Conservation (phyloP, 202 grass and related monocot species). For the Miscanthus sacchariflorus region DNA sequence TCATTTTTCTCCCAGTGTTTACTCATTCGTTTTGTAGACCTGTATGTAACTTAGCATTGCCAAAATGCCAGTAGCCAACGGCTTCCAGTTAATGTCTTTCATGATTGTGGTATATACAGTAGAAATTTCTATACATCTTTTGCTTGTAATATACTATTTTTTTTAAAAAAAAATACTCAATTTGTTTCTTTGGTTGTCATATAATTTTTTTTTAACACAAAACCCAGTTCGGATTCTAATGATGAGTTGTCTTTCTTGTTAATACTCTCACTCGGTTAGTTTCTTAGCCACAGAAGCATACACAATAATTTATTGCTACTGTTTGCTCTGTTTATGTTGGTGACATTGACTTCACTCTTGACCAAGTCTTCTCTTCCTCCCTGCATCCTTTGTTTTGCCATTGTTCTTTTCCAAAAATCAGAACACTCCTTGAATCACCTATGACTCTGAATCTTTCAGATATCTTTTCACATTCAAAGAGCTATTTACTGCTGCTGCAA, state of each 20-base stretch:
- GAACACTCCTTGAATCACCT: neutral
- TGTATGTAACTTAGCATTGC: neutral
- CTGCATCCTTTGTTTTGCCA: neutral
- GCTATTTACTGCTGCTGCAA: neutral
- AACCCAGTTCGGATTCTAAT: neutral
- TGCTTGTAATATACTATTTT: neutral
- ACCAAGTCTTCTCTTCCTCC: neutral
- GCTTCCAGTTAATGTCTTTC: constrained; percentile 4
- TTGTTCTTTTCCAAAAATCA: neutral
- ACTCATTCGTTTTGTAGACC: neutral
- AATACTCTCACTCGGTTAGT: neutral
- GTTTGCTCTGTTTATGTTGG: neutral
- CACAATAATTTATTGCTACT: neutral
- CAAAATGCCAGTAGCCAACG: neutral
- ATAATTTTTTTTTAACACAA: neutral
- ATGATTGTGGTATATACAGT: neutral
- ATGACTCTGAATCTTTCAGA: constrained; percentile 23
- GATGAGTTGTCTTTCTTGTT: neutral
- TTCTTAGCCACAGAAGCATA: neutral
- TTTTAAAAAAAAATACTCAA: neutral
- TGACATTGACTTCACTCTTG: neutral
- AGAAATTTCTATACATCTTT: neutral
- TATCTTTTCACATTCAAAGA: neutral
- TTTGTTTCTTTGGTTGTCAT: too few relatives aligned
- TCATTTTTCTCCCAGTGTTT: neutral